Base-by-base conservation (phyloP, 75 land plant genomes). In the Adiantum capillusveneris region DNA sequence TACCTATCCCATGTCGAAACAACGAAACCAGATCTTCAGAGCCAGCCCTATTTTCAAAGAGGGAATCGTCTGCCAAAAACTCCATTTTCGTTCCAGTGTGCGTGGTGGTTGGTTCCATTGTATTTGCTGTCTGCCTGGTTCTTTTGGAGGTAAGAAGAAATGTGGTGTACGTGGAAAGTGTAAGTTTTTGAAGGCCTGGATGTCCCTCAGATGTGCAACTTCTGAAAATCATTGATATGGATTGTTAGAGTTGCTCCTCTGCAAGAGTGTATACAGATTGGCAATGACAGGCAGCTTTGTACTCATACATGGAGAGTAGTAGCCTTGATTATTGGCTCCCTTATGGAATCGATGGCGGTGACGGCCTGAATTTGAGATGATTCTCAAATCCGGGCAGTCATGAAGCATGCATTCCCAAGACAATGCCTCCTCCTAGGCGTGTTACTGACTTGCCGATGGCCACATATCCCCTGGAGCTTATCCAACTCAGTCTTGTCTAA, bases 251-350 rank as follows among this genome's bases (percentile, higher is more conserved):
- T 9, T 18, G 50, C 62, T 75, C 29, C 79, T 82, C 51, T 70
- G 72, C 46, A 80, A 66, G 53, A 39, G 0, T 84, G 81, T 50
- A 81, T 79, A 49, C 55, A 21, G 16, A 56, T 73, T 53, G 81
- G 81, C 2, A 74, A 58, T 37, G 77, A 84, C 54, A 57, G 84
- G 29, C 54, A 81, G 57, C 66, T 84, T 74, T 84, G 14, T 84
- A 79, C 61, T 83, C 86, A 3, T 83, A 75, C 70, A 75, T 83
- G 86, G 85, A 82, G 57, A 82, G 79, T 65, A 80, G 87, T 13
- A 84, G 87, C 67, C 65, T 84, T 41, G 87, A 84, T 51, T 81
- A 77, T 50, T 84, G 87, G 87, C 53, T 84, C 24, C 87, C 81
- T 66, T 84, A 84, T 51, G 72, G 74, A 27, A 36, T 64, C 18